phyloP scores from a whole-genome alignment of 805 yeast genomes.

The Ogataea ramenticola region DNA sequence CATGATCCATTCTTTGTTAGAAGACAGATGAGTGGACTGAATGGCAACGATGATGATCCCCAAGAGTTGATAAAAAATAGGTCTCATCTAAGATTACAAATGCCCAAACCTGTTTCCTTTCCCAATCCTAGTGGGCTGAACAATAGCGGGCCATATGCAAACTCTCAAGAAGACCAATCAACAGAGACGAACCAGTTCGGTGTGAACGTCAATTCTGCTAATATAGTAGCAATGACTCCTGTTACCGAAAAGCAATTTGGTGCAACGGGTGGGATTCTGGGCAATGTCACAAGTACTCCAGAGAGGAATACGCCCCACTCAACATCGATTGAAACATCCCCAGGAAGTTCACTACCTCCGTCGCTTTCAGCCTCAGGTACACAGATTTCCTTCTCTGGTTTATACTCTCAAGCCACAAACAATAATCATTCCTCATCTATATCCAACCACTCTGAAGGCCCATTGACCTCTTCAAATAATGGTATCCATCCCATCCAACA shows the following conservation, averaged over 20 bases:
- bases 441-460: no score
- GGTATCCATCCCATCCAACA: background rate
- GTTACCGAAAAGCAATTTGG: slow-evolving; percentile 46
- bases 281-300: slow-evolving; percentile 11
- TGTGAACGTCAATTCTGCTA: slow-evolving; percentile 43
- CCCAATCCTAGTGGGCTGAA: slow-evolving; percentile 11
- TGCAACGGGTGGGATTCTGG: slow-evolving; percentile 8
- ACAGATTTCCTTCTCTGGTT: no score
- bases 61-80: slow-evolving; percentile 33
- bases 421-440: background rate
- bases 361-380: background rate
- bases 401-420: no score
- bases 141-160: background rate
- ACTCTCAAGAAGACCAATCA: background rate
- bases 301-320: slow-evolving; percentile 7
- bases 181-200: slow-evolving; percentile 56
- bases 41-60: slow-evolving; percentile 4
- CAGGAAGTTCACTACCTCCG: slow-evolving; percentile 1
- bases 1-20: background rate
- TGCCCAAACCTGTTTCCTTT: slow-evolving; percentile 62
- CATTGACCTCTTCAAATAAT: background rate
- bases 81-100: slow-evolving; percentile 57
- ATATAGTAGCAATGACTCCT: slow-evolving; percentile 71
- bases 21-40: slow-evolving; percentile 11
- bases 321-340: background rate